Conservation (phyloP, 2,329 filamentous ascomycete species). For the Achaetomium macrosporum region DNA sequence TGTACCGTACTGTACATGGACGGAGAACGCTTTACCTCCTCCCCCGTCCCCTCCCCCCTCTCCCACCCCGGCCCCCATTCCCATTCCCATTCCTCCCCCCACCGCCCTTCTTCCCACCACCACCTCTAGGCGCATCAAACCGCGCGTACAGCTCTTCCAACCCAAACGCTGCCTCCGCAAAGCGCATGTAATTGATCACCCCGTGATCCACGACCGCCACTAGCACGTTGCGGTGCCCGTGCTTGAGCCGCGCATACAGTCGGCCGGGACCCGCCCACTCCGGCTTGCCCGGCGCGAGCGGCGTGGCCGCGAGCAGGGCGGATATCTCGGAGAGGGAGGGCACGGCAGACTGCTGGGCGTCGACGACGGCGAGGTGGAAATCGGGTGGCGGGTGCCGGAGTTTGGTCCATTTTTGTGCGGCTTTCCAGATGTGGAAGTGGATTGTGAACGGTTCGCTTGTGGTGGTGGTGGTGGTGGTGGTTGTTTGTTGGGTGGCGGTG, state of each 20-base stretch:
- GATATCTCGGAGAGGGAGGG: conserved; percentile 69
- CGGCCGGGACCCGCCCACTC: conserved; percentile 38
- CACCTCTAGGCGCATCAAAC: conserved; percentile 37
- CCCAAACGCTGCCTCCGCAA: conserved; percentile 75
- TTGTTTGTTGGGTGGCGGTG: conserved; percentile 22
- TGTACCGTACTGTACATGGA: no score
- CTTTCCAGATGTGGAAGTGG: conserved; percentile 79
- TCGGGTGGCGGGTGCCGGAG: conserved; percentile 71
- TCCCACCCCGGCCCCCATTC: conserved; percentile 13
- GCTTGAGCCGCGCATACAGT: conserved; percentile 73
- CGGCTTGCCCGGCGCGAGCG: conserved; percentile 55
- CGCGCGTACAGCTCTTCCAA: conserved; percentile 66
- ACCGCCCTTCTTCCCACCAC: conserved; percentile 31
- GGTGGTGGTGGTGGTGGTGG: conserved; percentile 24
- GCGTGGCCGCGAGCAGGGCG: conserved; percentile 66
- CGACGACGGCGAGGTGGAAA: conserved; percentile 77
- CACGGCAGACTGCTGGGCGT: conserved; percentile 64
- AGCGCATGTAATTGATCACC: conserved; percentile 77
- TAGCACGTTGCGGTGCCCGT: conserved; percentile 77
- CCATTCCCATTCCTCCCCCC: conserved; percentile 30
- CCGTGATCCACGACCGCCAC: conserved; percentile 87
- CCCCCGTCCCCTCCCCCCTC: conserved; percentile 22
- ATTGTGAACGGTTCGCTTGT: conserved; percentile 59
- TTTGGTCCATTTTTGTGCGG: conserved; percentile 64
- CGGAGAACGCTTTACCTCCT: not conserved